Percentiles rank a stretch among this genome's conserved stretches.
These are phyloP conservation scores for Suhomyces atakaporum DNA, from an alignment of 1,139 yeast species.

Conservation along the genomic window DNA sequence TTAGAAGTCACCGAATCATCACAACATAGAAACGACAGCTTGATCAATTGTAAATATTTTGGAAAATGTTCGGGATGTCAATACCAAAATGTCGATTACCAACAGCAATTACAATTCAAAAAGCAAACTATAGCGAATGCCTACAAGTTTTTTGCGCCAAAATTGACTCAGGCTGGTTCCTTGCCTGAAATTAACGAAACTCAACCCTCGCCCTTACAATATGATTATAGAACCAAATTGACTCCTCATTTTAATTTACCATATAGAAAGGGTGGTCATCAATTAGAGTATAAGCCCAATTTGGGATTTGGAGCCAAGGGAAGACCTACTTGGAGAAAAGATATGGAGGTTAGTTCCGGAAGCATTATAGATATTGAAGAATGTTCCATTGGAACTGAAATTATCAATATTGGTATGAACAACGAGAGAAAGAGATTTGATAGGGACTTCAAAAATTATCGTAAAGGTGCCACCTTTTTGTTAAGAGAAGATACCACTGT, in stretches of 20 bases:
- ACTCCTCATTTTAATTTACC: slow-evolving; percentile 96
- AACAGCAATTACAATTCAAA: slow-evolving; percentile 71
- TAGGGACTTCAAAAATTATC: slow-evolving; percentile 54
- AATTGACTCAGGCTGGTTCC: slow-evolving; percentile 25
- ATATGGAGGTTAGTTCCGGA: slow-evolving; percentile 40
- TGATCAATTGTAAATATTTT: slow-evolving; percentile 49
- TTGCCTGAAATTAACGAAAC: slow-evolving; percentile 68
- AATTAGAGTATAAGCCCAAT: slow-evolving; percentile 55
- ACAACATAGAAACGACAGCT: slow-evolving; percentile 48
- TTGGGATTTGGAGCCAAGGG: slow-evolving; percentile 90
- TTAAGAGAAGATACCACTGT: slow-evolving; percentile 73
- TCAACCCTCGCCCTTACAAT: slow-evolving; percentile 76
- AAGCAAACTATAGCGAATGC: slow-evolving; percentile 78
- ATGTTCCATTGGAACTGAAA: slow-evolving; percentile 83
- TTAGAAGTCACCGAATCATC: slow-evolving; percentile 52
- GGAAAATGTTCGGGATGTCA: slow-evolving; percentile 81
- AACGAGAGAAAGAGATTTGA: slow-evolving; percentile 63
- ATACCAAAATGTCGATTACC: slow-evolving; percentile 76
- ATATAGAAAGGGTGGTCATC: slow-evolving; percentile 41
- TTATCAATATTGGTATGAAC: slow-evolving; percentile 72
- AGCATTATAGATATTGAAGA: slow-evolving; percentile 86
- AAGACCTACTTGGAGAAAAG: slow-evolving; percentile 65
- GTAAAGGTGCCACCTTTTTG: slow-evolving; percentile 84
- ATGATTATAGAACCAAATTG: slow-evolving; percentile 81
- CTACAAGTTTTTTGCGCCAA: slow-evolving; percentile 69